phyloP scores from a whole-genome alignment of 371 early-diverging fungal species.

The Mortierella sp. region DNA sequence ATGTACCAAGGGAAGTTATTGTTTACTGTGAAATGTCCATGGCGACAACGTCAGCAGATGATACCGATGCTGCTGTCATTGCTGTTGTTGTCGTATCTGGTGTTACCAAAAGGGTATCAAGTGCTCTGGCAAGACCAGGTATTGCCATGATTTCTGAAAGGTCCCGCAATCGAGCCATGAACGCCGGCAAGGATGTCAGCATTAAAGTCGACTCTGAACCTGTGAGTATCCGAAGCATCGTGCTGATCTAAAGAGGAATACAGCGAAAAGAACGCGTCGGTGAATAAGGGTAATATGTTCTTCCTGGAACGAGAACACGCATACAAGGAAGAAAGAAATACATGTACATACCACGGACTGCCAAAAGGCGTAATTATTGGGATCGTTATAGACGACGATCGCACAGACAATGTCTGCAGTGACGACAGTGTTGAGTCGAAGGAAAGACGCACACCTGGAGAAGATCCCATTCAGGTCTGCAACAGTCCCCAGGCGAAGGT shows the following conservation, averaged over 20 bases:
- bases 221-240: not conserved
- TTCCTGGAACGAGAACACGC: not conserved
- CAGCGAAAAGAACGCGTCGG: not conserved
- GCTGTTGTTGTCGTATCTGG: not conserved
- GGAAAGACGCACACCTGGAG: not conserved
- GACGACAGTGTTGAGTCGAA: conserved; percentile 13
- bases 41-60: too few relatives aligned
- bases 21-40: too few relatives aligned
- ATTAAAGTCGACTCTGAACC: not conserved
- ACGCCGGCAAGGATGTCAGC: not conserved
- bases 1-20: too few relatives aligned
- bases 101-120: not conserved
- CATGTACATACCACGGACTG: conserved; percentile 18
- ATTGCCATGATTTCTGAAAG: not conserved
- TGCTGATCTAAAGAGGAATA: not conserved
- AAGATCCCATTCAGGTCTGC: not conserved
- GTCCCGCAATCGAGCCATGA: conserved; percentile 18
- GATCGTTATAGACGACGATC: not conserved
- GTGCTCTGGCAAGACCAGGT: not conserved
- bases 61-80: too few relatives aligned
- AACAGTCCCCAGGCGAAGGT: not conserved
- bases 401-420: conserved; percentile 31
- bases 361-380: conserved; percentile 12
- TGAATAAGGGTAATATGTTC: not conserved
- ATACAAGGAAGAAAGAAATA: not conserved